Evolutionary conservation across 2,329 filamentous ascomycete genomes (phyloP), one percentile per base, ranked within the genome.

Genomic region (Ophiocordyceps camponoti-saundersi): DNA sequence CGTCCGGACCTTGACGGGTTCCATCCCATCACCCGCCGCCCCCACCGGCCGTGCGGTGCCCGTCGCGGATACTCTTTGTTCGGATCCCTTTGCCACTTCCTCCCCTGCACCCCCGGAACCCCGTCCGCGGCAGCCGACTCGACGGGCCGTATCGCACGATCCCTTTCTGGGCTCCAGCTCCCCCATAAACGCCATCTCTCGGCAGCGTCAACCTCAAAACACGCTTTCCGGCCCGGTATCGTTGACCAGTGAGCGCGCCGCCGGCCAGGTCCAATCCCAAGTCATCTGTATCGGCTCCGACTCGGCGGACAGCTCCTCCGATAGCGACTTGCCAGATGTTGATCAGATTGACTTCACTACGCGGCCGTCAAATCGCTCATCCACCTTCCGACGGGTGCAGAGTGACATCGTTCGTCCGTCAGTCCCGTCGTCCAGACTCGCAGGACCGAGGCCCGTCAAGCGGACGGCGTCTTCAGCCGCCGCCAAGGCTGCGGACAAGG

Each of bases 281-380:
- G 55, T 66, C 1, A 67, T 70, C 26, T 55, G 58, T 23, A 55
- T 70, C 20, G 65, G 65, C 30, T 61, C 62, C 0, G 59, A 61
- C 2, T 50, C 51, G 6, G 50, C 51, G 4, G 44, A 49, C 0
- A 52, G 56, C 3, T 66, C 66, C 0, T 69, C 70, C 1, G 68
- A 71, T 5, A 68, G 70, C 21, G 71, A 71, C 0, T 59, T 79
- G 6, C 72, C 73, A 1, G 70, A 72, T 23, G 59, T 75, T 21
- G 53, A 53, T 6, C 59, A 65, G 7, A 60, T 73, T 18, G 61
- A 66, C 40, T 52, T 67, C 23, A 53, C 57, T 8, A 47, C 46
- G 5, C 50, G 48, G 13, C 49, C 50, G 16, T 22, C 10, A 36
- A 30, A 32, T 20, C 51, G 53, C 10, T 50, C 52, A 12, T 55